Conservation (phyloP, 2,329 filamentous ascomycete species). For the Periconia sp. region DNA sequence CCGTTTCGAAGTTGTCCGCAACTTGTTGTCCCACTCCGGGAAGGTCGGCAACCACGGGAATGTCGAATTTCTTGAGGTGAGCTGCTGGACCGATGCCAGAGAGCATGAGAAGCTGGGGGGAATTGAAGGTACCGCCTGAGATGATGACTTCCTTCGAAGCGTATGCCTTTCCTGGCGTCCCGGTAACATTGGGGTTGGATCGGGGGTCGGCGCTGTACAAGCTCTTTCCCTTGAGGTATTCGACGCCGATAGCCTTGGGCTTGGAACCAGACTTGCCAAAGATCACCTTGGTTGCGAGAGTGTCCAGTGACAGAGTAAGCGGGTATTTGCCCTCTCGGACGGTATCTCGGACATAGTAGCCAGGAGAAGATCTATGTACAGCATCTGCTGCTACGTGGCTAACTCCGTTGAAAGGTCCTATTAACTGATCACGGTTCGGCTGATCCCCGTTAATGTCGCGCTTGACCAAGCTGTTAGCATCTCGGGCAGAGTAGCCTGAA, state of each 20-base stretch:
- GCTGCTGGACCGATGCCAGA: constrained; percentile 60
- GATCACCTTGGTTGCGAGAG: constrained; percentile 46
- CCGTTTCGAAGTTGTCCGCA: constrained; percentile 27
- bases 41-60: constrained; percentile 56
- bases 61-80: constrained; percentile 57
- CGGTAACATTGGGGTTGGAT: constrained; percentile 21
- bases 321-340: constrained; percentile 45
- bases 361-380: constrained; percentile 22
- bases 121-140: constrained; percentile 58
- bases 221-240: constrained; percentile 46
- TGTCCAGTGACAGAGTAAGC: constrained; percentile 37
- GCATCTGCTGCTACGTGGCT: constrained; percentile 27
- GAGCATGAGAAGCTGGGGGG: constrained; percentile 64
- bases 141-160: constrained; percentile 38
- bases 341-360: constrained; percentile 51
- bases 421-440: constrained; percentile 45
- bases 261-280: constrained; percentile 35
- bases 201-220: constrained; percentile 50
- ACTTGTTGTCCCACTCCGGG: constrained; percentile 57
- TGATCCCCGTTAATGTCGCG: constrained; percentile 38
- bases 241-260: constrained; percentile 48
- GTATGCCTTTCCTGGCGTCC: constrained; percentile 39
- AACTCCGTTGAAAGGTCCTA: constrained; percentile 34
- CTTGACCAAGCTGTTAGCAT: constrained; percentile 13
- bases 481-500: constrained; percentile 13